Conservation (phyloP, 129 eudicot genomes). For the Lactuca sativa region DNA sequence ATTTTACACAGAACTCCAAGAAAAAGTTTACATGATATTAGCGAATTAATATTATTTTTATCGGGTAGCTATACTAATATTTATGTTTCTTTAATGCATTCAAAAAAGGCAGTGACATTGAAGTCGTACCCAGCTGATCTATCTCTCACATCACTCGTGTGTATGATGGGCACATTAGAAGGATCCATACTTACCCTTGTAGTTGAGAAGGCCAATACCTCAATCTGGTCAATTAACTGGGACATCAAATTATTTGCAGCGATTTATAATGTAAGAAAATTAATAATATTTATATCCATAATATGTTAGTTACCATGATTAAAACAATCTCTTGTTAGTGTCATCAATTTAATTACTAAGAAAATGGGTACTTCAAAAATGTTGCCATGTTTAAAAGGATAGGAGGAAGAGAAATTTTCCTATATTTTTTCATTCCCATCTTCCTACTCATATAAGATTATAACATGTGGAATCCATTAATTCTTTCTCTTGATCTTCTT, state of each 20-base stretch:
- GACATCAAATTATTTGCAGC: constrained; percentile 33
- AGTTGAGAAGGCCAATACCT: constrained; percentile 15
- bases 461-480: too few species aligned
- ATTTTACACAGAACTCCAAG: neutral
- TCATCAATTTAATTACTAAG: neutral
- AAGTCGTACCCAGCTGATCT: constrained; percentile 28
- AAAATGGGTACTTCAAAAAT: neutral
- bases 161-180: constrained; percentile 35
- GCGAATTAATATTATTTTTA: too few species aligned
- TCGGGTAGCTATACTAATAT: neutral
- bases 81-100: constrained; percentile 4
- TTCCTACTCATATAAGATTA: too few species aligned
- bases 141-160: constrained; percentile 27
- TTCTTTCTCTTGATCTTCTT: too few species aligned
- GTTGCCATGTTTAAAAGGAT: too few species aligned
- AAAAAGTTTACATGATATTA: neutral
- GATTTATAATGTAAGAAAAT: constrained; percentile 25
- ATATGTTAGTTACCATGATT: too few species aligned
- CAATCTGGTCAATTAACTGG: constrained; percentile 29
- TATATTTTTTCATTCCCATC: too few species aligned
- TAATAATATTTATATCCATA: neutral
- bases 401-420: too few species aligned
- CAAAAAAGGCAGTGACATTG: constrained; percentile 28
- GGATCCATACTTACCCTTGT: constrained; percentile 27
- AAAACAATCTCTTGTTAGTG: neutral